Percentiles rank a stretch among this genome's conserved stretches.
phyloP scores from a whole-genome alignment of 163 green algal species.

The Scenedesmus sp. region DNA sequence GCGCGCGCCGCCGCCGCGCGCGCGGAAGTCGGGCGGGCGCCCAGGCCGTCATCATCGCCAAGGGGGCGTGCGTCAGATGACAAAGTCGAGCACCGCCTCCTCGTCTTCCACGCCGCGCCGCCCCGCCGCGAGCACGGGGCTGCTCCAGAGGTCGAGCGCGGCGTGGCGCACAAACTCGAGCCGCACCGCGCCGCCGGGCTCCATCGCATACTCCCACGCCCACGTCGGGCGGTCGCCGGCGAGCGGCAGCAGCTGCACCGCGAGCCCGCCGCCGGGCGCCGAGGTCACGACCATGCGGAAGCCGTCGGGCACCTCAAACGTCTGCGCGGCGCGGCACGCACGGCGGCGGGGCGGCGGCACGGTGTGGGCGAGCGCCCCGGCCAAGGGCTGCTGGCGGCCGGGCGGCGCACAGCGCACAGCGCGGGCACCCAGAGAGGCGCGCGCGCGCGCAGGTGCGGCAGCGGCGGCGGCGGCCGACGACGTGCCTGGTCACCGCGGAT shows the following conservation, averaged over 20 bases:
- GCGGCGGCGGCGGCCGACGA: no score
- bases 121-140: conserved; percentile 13
- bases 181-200: conserved; percentile 33
- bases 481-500: conserved; percentile 48
- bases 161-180: conserved; percentile 51
- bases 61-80: no score
- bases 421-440: no score
- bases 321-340: neutral
- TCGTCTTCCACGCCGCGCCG: conserved; percentile 31
- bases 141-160: conserved; percentile 25
- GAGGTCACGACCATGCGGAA: conserved; percentile 56
- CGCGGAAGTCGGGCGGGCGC: no score
- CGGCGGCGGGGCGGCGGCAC: neutral
- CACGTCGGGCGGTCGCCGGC: conserved; percentile 49
- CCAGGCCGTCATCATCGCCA: no score
- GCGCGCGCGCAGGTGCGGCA: no score
- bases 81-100: conserved; percentile 53
- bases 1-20: no score
- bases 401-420: no score
- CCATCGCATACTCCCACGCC: conserved; percentile 59
- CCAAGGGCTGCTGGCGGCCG: no score
- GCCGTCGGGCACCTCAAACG: conserved; percentile 77
- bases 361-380: no score
- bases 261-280: neutral
- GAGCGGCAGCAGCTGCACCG: conserved; percentile 21